These are phyloP conservation scores for Entomophthora muscae DNA, from an alignment of 371 early-diverging fungal species.

Conservation along the genomic window DNA sequence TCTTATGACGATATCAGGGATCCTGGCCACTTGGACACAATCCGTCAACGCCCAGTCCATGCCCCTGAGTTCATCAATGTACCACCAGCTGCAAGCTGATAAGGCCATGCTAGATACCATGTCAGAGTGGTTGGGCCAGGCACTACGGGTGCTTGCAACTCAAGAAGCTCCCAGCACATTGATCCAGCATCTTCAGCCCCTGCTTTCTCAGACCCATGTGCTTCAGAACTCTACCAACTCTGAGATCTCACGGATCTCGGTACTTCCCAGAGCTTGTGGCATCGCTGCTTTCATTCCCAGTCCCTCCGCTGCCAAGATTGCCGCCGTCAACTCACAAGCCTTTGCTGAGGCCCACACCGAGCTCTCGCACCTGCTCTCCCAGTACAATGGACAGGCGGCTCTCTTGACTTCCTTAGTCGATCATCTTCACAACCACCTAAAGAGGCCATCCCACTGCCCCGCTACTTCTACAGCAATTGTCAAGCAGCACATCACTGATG, in stretches of 20 bases:
- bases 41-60: constrained; percentile 10
- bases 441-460: constrained; percentile 5
- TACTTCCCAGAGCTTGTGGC: neutral
- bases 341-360: constrained; percentile 9
- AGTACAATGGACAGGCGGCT: constrained; percentile 4
- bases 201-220: neutral
- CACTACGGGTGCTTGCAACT: neutral
- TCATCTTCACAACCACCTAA: neutral
- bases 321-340: neutral
- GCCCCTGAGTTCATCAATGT: neutral
- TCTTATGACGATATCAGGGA: constrained; percentile 16
- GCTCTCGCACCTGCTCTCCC: constrained; percentile 13
- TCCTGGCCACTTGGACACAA: constrained; percentile 12
- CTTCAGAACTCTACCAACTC: neutral
- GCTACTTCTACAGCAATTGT: constrained; percentile 12
- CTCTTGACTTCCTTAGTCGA: neutral
- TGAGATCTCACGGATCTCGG: neutral
- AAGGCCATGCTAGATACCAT: neutral
- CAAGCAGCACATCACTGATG: neutral
- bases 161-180: neutral
- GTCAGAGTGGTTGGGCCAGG: neutral
- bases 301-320: neutral
- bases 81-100: neutral
- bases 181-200: neutral
- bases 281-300: neutral